These are phyloP conservation scores for Russula emetica DNA, from an alignment of 768 basidiomycete species.

Conservation along the genomic window DNA sequence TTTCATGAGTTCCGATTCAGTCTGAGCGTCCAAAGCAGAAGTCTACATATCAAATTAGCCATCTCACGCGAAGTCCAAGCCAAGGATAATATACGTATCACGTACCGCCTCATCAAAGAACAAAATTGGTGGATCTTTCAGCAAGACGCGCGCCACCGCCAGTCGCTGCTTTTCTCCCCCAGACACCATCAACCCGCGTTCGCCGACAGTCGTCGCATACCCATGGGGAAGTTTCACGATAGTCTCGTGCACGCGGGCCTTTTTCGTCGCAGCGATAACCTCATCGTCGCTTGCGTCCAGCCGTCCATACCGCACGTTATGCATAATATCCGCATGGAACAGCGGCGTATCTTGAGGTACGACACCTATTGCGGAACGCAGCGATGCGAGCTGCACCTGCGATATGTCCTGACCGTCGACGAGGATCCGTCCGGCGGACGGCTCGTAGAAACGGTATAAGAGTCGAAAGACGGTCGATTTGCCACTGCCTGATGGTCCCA, in stretches of 20 bases:
- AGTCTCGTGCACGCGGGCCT: constrained; percentile 84
- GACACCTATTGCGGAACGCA: constrained; percentile 79
- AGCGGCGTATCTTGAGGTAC: constrained; percentile 98
- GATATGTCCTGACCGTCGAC: constrained; percentile 87
- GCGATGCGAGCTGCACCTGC: constrained; percentile 61
- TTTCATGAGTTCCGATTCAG: constrained; percentile 91
- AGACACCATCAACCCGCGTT: constrained; percentile 95
- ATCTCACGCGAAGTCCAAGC: neutral
- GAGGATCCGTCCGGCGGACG: constrained; percentile 70
- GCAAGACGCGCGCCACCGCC: constrained; percentile 85
- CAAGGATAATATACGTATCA: constrained; percentile 14
- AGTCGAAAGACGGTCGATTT: constrained; percentile 97
- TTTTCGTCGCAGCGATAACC: constrained; percentile 74
- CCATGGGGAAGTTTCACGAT: constrained; percentile 78
- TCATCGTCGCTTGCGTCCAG: constrained; percentile 86
- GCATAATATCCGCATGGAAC: constrained; percentile 93
- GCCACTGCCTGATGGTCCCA: constrained; percentile 95
- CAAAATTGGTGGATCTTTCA: constrained; percentile 93
- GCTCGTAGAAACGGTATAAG: constrained; percentile 91
- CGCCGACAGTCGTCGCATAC: constrained; percentile 89
- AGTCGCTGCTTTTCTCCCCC: constrained; percentile 98
- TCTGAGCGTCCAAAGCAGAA: constrained; percentile 91
- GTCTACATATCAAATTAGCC: constrained; percentile 53
- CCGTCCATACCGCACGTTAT: constrained; percentile 91
- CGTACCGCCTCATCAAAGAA: constrained; percentile 98